Conservation (phyloP, 2,329 filamentous ascomycete species). For the Metarhizium guizhouense region DNA sequence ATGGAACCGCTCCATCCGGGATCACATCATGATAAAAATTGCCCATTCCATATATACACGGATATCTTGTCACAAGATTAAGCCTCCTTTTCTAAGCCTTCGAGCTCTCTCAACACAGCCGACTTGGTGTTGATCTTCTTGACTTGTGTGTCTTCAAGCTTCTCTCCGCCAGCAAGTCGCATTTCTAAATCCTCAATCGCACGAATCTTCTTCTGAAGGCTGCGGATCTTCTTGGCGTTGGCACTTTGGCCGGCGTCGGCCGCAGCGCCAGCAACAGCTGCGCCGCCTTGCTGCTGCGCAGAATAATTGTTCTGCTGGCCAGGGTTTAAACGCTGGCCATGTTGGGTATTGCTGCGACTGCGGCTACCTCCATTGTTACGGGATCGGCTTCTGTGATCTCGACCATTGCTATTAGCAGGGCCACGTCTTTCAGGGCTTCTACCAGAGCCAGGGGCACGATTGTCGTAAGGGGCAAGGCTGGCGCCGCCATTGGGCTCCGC, state of each 20-base stretch:
- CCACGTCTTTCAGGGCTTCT: constrained; percentile 60
- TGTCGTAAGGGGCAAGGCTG: constrained; percentile 35
- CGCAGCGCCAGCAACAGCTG: constrained; percentile 31
- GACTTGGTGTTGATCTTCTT: constrained; percentile 95
- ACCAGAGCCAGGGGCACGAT: constrained; percentile 28
- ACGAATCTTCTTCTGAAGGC: constrained; percentile 91
- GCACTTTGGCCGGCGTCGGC: constrained; percentile 47
- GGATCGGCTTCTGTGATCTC: constrained; percentile 49
- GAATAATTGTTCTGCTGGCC: constrained; percentile 16
- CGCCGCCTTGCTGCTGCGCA: constrained; percentile 23
- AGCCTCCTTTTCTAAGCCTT: constrained; percentile 36
- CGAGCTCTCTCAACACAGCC: constrained; percentile 74
- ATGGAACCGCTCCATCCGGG: not conserved
- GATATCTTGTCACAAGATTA: not conserved
- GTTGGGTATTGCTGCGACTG: constrained; percentile 44
- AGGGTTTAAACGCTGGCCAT: constrained; percentile 20
- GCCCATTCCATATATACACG: not conserved
- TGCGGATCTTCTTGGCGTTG: constrained; percentile 91
- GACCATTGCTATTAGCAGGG: constrained; percentile 21
- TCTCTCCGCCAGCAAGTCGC: constrained; percentile 88
- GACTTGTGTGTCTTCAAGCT: constrained; percentile 95
- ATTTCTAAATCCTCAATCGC: constrained; percentile 98
- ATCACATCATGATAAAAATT: not conserved
- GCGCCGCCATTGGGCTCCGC: constrained; percentile 36
- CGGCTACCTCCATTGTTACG: constrained; percentile 42